Conservation (phyloP, 139 green algal species). For the Chlamydomonas schloesseri region DNA sequence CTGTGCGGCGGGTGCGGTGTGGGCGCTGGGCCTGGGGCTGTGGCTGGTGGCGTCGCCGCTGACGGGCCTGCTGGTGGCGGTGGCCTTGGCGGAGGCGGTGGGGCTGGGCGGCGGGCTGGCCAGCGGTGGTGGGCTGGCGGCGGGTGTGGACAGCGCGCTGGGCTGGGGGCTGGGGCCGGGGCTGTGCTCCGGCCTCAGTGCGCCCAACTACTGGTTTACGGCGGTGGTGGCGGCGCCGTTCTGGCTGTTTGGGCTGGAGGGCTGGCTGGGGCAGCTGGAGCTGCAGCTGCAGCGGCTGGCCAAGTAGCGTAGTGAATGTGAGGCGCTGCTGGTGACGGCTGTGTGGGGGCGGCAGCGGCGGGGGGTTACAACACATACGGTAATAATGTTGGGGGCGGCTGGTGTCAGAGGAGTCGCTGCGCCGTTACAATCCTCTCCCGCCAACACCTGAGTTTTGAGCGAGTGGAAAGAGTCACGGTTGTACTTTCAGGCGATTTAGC, state of each 20-base stretch:
- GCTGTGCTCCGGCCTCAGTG: not conserved
- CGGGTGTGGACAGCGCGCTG: not conserved
- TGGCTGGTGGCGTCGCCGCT: not conserved
- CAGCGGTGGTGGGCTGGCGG: not conserved
- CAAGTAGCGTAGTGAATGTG: no score
- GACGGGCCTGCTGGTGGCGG: not conserved
- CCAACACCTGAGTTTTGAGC: no score
- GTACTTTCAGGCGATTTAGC: no score
- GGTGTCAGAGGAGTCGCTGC: no score
- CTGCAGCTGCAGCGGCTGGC: not conserved
- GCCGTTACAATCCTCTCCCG: no score
- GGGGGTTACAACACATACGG: no score
- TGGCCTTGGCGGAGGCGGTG: not conserved
- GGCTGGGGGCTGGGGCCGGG: not conserved
- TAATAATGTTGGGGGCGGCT: no score
- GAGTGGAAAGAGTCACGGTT: no score
- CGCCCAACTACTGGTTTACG: not conserved
- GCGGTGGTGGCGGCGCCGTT: not conserved
- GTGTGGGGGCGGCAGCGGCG: no score
- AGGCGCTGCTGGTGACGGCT: no score
- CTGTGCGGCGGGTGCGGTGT: not conserved
- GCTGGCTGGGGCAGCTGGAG: not conserved
- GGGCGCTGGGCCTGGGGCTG: not conserved
- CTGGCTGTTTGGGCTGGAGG: slow-evolving; percentile 26
- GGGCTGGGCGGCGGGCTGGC: not conserved